phyloP scores from a whole-genome alignment of 495 filamentous ascomycete species.

The Aspergillus carlsbadensis region DNA sequence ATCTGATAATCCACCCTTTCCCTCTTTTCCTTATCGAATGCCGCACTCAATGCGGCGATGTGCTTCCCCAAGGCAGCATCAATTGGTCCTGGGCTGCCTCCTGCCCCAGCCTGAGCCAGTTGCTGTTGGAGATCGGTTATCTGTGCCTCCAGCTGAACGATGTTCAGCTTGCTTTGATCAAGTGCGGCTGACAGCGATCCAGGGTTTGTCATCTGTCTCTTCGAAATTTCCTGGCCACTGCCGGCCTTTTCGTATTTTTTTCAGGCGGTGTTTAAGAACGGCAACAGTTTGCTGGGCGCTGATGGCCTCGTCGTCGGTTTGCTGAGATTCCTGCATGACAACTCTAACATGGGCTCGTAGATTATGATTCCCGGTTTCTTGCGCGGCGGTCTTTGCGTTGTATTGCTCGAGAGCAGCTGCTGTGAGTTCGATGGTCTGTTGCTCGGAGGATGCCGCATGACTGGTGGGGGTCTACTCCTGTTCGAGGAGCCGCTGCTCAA shows the following conservation, averaged over 20 bases:
- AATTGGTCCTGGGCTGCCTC: neutral
- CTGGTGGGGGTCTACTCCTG: too few species aligned
- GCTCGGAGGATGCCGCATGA: too few species aligned
- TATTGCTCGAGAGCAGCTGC: too few species aligned
- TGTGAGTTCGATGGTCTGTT: too few species aligned
- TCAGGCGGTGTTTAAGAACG: neutral
- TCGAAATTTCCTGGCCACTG: slow-evolving; percentile 13
- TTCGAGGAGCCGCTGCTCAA: neutral
- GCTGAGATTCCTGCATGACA: too few species aligned
- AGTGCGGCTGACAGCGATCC: slow-evolving; percentile 13
- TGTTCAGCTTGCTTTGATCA: slow-evolving; percentile 4
- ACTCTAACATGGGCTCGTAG: too few species aligned
- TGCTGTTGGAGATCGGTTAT: slow-evolving; percentile 3
- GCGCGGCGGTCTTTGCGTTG: too few species aligned
- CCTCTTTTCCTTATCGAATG: slow-evolving; percentile 13
- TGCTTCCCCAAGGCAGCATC: neutral
- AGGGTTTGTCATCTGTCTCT: slow-evolving; percentile 5
- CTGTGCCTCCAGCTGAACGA: slow-evolving; percentile 6
- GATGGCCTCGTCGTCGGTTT: too few species aligned
- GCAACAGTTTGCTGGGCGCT: too few species aligned
- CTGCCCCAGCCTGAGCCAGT: slow-evolving; percentile 5
- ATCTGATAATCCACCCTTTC: slow-evolving; percentile 12
- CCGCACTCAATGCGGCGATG: slow-evolving; percentile 4
- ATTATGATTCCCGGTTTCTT: too few species aligned
- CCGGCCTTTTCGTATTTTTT: neutral